These are phyloP conservation scores for Suillus ampliporus DNA, from an alignment of 768 basidiomycete genomes.

Conservation along the genomic window DNA sequence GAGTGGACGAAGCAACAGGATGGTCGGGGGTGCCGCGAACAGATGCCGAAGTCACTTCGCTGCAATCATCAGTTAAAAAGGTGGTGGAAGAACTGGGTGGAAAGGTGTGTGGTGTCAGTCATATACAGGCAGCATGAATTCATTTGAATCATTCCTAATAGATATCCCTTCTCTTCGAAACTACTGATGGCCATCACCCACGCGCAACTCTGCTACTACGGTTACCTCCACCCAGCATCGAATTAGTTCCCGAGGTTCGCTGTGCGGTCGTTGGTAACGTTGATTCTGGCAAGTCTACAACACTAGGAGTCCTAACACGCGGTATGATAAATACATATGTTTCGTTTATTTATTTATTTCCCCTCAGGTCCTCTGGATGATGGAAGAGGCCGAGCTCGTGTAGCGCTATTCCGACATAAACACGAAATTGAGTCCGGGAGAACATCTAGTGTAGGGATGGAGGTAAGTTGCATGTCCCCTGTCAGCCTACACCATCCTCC, in stretches of 20 bases:
- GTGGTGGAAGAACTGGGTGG: slow-evolving; percentile 80
- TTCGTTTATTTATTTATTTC: slow-evolving; percentile 17
- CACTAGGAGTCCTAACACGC: slow-evolving; percentile 92
- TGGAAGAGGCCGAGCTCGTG: slow-evolving; percentile 80
- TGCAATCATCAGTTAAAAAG: slow-evolving; percentile 50
- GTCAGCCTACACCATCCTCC: not conserved
- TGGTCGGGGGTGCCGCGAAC: slow-evolving; percentile 62
- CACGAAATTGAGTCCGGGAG: slow-evolving; percentile 97
- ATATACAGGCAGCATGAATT: not conserved
- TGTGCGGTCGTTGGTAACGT: slow-evolving; percentile 97
- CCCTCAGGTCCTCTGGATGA: slow-evolving; percentile 74
- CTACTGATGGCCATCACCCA: slow-evolving; percentile 48
- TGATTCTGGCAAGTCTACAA: slow-evolving; percentile 93
- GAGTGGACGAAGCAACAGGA: slow-evolving; percentile 47
- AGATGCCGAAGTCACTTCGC: slow-evolving; percentile 53
- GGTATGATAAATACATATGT: slow-evolving; percentile 50
- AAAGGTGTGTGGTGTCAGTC: slow-evolving; percentile 54
- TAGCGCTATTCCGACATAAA: slow-evolving; percentile 93
- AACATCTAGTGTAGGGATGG: slow-evolving; percentile 96
- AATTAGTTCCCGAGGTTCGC: slow-evolving; percentile 87
- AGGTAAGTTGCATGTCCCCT: slow-evolving; percentile 56
- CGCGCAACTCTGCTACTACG: slow-evolving; percentile 69
- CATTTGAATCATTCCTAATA: slow-evolving; percentile 29
- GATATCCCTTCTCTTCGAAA: slow-evolving; percentile 62
- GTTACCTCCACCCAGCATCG: slow-evolving; percentile 76